These are phyloP conservation scores for Xylaria sp. DNA, from an alignment of 2,329 filamentous ascomycete genomes.

Conservation along the genomic window DNA sequence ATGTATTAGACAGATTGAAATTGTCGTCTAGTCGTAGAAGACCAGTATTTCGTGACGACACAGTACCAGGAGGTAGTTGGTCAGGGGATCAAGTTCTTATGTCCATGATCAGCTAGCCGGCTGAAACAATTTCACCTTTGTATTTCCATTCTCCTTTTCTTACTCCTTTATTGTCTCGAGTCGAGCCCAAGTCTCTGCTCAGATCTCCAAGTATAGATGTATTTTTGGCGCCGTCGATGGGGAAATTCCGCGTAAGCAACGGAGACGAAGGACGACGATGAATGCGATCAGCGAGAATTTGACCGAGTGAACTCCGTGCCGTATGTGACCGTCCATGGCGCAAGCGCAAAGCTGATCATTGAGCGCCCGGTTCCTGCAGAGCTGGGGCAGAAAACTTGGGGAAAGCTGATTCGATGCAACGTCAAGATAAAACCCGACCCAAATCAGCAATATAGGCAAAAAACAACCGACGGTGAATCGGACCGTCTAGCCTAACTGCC, in stretches of 20 bases:
- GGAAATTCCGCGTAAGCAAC: slow-evolving; percentile 15
- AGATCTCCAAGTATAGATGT: neutral
- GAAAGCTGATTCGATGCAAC: slow-evolving; percentile 10
- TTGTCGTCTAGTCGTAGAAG: neutral
- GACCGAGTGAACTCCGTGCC: slow-evolving; percentile 18
- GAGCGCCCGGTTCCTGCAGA: slow-evolving; percentile 16
- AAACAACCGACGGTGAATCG: slow-evolving; percentile 20
- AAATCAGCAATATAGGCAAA: slow-evolving; percentile 8
- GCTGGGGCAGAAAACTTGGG: slow-evolving; percentile 18
- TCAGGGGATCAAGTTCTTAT: slow-evolving; percentile 5
- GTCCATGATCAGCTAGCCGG: slow-evolving; percentile 15
- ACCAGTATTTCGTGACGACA: slow-evolving; percentile 1
- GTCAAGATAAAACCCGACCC: slow-evolving; percentile 6
- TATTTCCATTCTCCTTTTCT: neutral
- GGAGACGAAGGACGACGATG: slow-evolving; percentile 10
- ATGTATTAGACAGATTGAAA: too few species aligned
- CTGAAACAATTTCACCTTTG: neutral
- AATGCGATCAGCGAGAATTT: slow-evolving; percentile 17
- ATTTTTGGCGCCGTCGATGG: slow-evolving; percentile 8
- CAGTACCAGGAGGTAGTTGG: neutral
- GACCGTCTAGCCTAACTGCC: slow-evolving; percentile 26
- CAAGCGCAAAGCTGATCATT: slow-evolving; percentile 16
- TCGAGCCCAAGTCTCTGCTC: slow-evolving; percentile 2
- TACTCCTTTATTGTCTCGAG: neutral
- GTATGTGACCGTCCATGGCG: slow-evolving; percentile 13